Base-by-base conservation (phyloP, 345 rosid genomes). In the Boechera retrofracta region DNA sequence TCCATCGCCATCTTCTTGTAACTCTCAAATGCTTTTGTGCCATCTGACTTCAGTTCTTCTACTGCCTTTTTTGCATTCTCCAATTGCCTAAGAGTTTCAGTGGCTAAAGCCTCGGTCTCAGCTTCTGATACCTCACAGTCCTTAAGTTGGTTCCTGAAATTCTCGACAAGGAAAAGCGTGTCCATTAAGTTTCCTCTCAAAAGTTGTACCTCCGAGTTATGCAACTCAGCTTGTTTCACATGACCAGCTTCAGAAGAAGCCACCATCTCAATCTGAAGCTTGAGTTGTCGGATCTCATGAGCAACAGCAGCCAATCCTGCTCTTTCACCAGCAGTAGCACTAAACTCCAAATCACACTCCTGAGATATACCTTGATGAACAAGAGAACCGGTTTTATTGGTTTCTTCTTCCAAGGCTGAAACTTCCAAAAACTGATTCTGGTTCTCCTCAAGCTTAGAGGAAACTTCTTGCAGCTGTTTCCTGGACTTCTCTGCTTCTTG, bases 101-200 rank as follows among this genome's bases (percentile, higher is more conserved):
- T 82, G 55, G 87, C 90, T 52, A 89, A 83, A 67, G 96, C 97
- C 85, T 83, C 81, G 18, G 91, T 86, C 77, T 96, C 81, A 81
- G 89, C 85, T 58, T 96, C 97, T 2, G 98, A 84, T 71, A 87
- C 91, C 84, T 86, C 88, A 81, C 90, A 82, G 59, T 87, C 86
- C 78, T 66, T 87, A 11, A 92, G 89, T 84, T 90, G 87, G 73
- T 56, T 86, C 71, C 88, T 92, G 89, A 95, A 90, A 80, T 82
- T 82, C 68, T 89, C 96, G 29, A 91, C 86, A 5, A 90, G 84
- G 38, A 87, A 81, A 42, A 86, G 83, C 11, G 93, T 86, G 64
- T 89, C 88, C 15, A 71, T 83, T 49, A 92, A 82, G 79, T 89
- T 88, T 39, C 76, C 88, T 83, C 87, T 94, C 85, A 94, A 71